Percentiles rank a stretch among this genome's conserved stretches.
phyloP scores from a whole-genome alignment of 2,329 filamentous ascomycete species.

The Fusarium sp. region DNA sequence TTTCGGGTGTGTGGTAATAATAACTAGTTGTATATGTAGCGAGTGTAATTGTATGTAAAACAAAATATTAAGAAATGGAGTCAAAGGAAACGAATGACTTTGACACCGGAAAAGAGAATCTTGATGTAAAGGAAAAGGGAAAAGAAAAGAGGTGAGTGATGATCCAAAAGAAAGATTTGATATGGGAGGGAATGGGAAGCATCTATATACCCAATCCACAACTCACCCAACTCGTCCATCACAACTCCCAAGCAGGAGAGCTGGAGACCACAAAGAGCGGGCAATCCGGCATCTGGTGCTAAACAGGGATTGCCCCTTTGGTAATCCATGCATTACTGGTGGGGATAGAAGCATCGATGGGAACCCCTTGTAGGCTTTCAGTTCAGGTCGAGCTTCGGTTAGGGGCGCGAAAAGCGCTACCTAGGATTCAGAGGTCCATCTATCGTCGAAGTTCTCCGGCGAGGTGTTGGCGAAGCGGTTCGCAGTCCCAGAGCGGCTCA shows the following conservation, averaged over 20 bases:
- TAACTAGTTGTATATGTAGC: constrained; percentile 37
- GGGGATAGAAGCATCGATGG: constrained; percentile 34
- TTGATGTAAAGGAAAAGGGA: constrained; percentile 42
- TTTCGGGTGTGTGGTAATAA: constrained; percentile 25
- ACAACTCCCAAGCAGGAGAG: neutral
- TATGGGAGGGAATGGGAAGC: constrained; percentile 39
- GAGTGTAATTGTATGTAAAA: constrained; percentile 39
- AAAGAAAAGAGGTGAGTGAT: constrained; percentile 44
- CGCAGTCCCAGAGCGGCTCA: constrained; percentile 38
- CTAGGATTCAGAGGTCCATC: constrained; percentile 34
- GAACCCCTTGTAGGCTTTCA: constrained; percentile 25
- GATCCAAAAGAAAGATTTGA: constrained; percentile 30
- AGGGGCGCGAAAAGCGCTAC: constrained; percentile 21
- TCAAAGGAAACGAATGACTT: constrained; percentile 70
- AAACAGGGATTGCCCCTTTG: constrained; percentile 29
- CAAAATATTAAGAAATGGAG: constrained; percentile 46
- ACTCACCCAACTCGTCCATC: constrained; percentile 7
- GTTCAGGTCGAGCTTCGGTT: constrained; percentile 27
- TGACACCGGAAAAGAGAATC: constrained; percentile 51
- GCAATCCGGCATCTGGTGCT: constrained; percentile 39
- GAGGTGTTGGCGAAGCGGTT: constrained; percentile 41
- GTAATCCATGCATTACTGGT: constrained; percentile 34
- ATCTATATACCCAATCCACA: constrained; percentile 46
- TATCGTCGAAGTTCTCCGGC: constrained; percentile 41
- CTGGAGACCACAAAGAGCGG: constrained; percentile 32